phyloP scores from a whole-genome alignment of 148 eudicot species.

The Limonium bicolor region DNA sequence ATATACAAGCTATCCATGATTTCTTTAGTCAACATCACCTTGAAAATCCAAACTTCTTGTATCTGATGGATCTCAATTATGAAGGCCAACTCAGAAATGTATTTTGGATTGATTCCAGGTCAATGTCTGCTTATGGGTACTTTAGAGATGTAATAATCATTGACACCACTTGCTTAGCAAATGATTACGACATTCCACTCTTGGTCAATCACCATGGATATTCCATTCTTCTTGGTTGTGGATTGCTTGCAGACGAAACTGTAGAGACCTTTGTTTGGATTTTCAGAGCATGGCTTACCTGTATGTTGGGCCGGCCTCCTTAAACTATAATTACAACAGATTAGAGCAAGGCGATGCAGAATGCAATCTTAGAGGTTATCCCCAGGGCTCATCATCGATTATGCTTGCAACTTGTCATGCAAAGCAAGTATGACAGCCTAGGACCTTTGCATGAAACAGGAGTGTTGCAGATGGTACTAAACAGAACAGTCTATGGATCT shows the following conservation, averaged over 20 bases:
- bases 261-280: constrained; percentile 61
- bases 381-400: constrained; percentile 60
- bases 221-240: constrained; percentile 58
- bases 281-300: constrained; percentile 67
- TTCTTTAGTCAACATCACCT: constrained; percentile 48
- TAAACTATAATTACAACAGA: constrained; percentile 47
- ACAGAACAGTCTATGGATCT: constrained; percentile 28
- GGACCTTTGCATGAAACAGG: constrained; percentile 28
- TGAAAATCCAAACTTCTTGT: constrained; percentile 52
- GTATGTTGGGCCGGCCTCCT: constrained; percentile 71
- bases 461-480: constrained; percentile 21
- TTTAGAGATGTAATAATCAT: constrained; percentile 62
- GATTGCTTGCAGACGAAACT: constrained; percentile 51
- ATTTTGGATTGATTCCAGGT: constrained; percentile 70
- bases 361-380: constrained; percentile 57
- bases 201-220: constrained; percentile 62
- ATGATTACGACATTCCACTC: constrained; percentile 39
- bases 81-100: constrained; percentile 61
- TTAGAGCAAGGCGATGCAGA: constrained; percentile 31
- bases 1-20: constrained; percentile 24
- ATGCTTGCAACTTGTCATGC: constrained; percentile 37
- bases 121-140: constrained; percentile 58
- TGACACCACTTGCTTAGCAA: constrained; percentile 52
- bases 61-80: constrained; percentile 61
- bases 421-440: constrained; percentile 27